Evolutionary conservation across 306 rosid genomes (phyloP).

Genomic region (Rubus idaeus): DNA sequence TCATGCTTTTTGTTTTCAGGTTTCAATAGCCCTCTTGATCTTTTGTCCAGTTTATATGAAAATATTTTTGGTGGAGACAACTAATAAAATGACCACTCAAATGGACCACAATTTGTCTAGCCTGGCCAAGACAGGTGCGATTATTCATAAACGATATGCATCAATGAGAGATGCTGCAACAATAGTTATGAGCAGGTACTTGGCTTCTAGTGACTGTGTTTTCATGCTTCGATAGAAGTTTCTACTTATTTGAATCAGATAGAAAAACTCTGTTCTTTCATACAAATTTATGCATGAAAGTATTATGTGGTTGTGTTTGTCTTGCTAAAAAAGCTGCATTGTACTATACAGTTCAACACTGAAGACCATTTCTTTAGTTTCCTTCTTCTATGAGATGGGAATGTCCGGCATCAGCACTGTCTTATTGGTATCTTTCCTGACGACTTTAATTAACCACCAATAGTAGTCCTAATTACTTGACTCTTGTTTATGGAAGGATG

Average conservation of each 20-base stretch:
- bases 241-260: not conserved
- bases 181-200: conserved; percentile 61
- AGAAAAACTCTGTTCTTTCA: not conserved
- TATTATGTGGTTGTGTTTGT: not conserved
- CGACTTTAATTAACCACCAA: not conserved
- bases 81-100: conserved; percentile 25
- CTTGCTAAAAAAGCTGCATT: conserved; percentile 8
- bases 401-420: conserved; percentile 67
- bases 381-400: conserved; percentile 80
- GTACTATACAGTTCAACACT: conserved; percentile 63
- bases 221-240: not conserved
- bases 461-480: not conserved
- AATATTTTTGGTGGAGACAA: conserved; percentile 67
- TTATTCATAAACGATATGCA: conserved; percentile 47
- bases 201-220: not conserved
- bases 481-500: not conserved
- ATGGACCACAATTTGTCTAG: conserved; percentile 33
- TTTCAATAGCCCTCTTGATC: conserved; percentile 56
- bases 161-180: conserved; percentile 63
- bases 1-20: conserved; percentile 43
- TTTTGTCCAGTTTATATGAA: conserved; percentile 62
- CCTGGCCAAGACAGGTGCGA: conserved; percentile 37
- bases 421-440: conserved; percentile 50
- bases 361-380: conserved; percentile 63
- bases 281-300: not conserved